Conservation (phyloP, 768 basidiomycete genomes). For the Gloeophyllum trabeum region DNA sequence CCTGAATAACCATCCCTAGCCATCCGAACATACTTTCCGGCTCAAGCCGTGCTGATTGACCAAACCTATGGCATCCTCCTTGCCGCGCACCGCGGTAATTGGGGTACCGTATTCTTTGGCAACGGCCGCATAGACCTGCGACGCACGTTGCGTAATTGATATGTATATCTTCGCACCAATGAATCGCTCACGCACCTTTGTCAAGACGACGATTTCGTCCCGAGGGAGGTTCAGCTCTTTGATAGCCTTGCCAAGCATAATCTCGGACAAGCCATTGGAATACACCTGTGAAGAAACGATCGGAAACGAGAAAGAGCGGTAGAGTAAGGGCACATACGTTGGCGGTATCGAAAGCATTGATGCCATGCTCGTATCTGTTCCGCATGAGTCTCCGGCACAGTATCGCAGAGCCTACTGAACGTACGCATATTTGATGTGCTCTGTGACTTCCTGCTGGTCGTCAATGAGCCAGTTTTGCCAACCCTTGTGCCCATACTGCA, state of each 20-base stretch:
- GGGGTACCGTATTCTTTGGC: conserved; percentile 3
- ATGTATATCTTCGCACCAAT: not conserved
- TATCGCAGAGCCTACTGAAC: conserved; percentile 2
- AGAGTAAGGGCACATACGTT: conserved; percentile 7
- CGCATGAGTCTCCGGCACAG: not conserved
- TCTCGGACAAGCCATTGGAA: conserved; percentile 27
- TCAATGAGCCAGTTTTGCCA: conserved; percentile 26
- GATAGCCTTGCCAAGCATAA: conserved; percentile 33
- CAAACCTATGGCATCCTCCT: conserved; percentile 17
- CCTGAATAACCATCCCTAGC: not conserved
- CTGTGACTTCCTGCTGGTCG: conserved; percentile 19
- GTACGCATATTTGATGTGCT: conserved; percentile 28
- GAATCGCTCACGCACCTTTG: conserved; percentile 22
- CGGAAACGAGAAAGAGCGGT: not conserved
- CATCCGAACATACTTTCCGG: conserved; percentile 15
- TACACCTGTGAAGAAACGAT: conserved; percentile 14
- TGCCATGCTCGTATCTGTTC: conserved; percentile 23
- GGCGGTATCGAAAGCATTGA: conserved; percentile 25
- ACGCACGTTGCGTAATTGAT: not conserved
- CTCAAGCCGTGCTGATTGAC: conserved; percentile 23
- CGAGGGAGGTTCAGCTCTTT: conserved; percentile 29
- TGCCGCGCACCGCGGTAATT: not conserved
- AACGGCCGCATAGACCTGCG: conserved; percentile 9
- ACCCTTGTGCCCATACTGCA: conserved; percentile 12
- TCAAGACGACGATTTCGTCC: conserved; percentile 32